phyloP scores from a whole-genome alignment of 2,329 filamentous ascomycete genomes.

The Neofusicoccum cordaticola region DNA sequence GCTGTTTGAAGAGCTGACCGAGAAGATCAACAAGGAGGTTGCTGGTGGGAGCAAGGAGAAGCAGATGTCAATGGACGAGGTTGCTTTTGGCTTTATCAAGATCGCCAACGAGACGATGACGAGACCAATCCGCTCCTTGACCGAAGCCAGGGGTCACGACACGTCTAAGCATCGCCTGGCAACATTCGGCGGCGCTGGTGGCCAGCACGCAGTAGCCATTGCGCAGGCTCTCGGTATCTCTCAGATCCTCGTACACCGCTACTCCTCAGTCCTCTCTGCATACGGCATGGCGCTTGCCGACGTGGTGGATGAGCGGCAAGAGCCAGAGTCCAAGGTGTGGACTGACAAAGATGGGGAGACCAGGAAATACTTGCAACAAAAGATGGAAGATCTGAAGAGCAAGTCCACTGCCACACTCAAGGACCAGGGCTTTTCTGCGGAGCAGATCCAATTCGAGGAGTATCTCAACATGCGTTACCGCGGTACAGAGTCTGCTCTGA shows the following conservation, averaged over 20 bases:
- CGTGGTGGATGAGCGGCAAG: constrained; percentile 87
- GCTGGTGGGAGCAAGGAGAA: constrained; percentile 57
- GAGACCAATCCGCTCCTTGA: constrained; percentile 82
- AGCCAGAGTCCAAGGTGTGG: constrained; percentile 65
- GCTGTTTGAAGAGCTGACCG: constrained; percentile 71
- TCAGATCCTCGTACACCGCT: constrained; percentile 81
- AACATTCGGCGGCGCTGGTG: constrained; percentile 88
- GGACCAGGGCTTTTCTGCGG: constrained; percentile 75
- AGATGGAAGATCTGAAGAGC: constrained; percentile 77
- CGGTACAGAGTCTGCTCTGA: constrained; percentile 85
- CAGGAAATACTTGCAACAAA: constrained; percentile 62
- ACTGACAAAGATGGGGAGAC: constrained; percentile 54
- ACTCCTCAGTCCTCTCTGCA: constrained; percentile 84
- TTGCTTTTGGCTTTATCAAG: constrained; percentile 84
- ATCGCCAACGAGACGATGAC: constrained; percentile 93
- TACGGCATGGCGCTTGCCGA: constrained; percentile 93
- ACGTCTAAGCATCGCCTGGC: constrained; percentile 87
- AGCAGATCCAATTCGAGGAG: constrained; percentile 79
- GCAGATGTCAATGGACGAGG: constrained; percentile 74
- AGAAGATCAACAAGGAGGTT: constrained; percentile 74
- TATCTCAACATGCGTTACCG: constrained; percentile 93
- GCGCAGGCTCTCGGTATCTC: constrained; percentile 79
- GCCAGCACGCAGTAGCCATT: constrained; percentile 89
- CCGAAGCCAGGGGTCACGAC: constrained; percentile 88
- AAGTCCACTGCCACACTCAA: constrained; percentile 66